Evolutionary conservation across 148 eudicot species (phyloP), one percentile per base, ranked within the genome.

Genomic region (Heliamphora exappendiculata): DNA sequence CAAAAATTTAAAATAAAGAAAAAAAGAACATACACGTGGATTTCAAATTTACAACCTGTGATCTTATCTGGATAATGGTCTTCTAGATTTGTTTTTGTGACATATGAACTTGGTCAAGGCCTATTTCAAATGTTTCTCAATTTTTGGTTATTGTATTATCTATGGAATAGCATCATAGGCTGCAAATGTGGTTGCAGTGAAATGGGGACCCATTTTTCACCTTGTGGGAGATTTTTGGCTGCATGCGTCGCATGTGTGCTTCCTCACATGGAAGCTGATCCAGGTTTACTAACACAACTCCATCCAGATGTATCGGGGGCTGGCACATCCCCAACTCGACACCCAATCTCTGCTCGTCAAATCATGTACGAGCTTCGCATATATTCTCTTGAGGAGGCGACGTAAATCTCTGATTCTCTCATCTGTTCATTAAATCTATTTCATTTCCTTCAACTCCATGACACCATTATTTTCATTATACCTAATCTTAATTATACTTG

Each of bases 141-240:
- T 63, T n/a, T 60, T 37, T 37, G 34, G 20, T 20, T 71, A 22
- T 29, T 6, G 4, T 37, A 22, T 49, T 29, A 14, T 12, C 2
- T 28, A 19, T 74, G 76, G 49, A 17, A 28, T 41, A 60, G 41
- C 26, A 44, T 75, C 39, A 60, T 75, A 37, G 9, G 13, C n/a
- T 76, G n/a, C 41, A 36, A 20, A 28, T 41, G 16, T 63, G 65
- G n/a, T 81, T 80, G 76, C 83, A 81, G 83, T 76, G 83, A 81
- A 72, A 81, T 81, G 83, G 83, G 83, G 47, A 68, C 83, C 68
- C 83, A 76, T 81, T 81, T 81, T 65, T 81, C 83, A 70, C 80
- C 83, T 76, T 81, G 83, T 72, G 83, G 83, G 77, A 81, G 83
- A 81, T 81, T 70, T 76, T 64, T 81, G 50, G 83, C 76, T 62